phyloP scores from a whole-genome alignment of 345 rosid genomes.

The Lepidium sativum region DNA sequence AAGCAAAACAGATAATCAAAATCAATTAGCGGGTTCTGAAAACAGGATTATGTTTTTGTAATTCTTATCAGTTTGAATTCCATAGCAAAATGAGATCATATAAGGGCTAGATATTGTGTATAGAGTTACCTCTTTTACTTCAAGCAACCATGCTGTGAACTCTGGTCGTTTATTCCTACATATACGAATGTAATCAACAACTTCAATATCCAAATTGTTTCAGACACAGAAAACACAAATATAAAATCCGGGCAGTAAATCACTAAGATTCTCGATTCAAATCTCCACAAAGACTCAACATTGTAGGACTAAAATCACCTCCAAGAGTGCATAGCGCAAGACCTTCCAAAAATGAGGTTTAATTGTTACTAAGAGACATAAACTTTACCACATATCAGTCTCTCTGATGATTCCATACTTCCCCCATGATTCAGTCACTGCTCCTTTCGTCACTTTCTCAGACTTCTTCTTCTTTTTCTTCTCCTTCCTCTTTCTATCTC shows the following conservation, averaged over 20 bases:
- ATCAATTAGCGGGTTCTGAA: not conserved
- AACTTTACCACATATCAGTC: constrained; percentile 86
- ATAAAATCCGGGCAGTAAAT: not conserved
- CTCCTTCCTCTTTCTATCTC: constrained; percentile 25
- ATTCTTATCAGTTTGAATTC: not conserved
- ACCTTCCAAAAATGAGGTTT: not conserved
- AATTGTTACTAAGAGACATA: not conserved
- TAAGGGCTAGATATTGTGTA: not conserved
- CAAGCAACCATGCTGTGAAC: constrained; percentile 95
- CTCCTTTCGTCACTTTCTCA: constrained; percentile 64
- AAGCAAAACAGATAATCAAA: not conserved
- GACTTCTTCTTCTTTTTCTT: constrained; percentile 37
- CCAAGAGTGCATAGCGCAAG: not conserved
- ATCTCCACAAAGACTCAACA: not conserved
- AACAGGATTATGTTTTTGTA: not conserved
- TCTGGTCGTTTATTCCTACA: constrained; percentile 94
- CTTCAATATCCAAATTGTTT: not conserved
- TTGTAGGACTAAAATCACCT: not conserved
- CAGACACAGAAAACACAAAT: not conserved
- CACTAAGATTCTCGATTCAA: not conserved
- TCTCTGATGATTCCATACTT: constrained; percentile 87
- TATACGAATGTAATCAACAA: not conserved
- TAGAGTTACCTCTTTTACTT: constrained; percentile 66
- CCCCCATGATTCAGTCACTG: constrained; percentile 92
- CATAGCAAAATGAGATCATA: not conserved